Base-by-base conservation (phyloP, 176 grass and related monocot genomes). In the Rhynchospora pubera region DNA sequence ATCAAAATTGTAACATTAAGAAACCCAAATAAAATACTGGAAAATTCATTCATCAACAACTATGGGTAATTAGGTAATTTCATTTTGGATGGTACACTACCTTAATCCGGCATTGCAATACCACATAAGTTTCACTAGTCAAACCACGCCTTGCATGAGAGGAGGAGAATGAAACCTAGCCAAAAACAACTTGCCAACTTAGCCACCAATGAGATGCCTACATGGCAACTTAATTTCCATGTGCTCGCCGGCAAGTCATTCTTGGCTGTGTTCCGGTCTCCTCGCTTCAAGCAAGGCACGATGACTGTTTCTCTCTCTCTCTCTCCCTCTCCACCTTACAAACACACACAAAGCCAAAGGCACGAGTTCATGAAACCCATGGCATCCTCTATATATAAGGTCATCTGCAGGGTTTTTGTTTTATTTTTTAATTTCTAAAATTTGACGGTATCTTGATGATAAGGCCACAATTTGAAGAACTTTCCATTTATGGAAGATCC, bases 191-290 rank as follows among this genome's bases (percentile, higher is more conserved):
- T 78, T 47, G 75, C n/a, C 53, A 52, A 52, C 68, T 75, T 83
- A 86, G 46, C 57, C 64, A 24, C 22, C 84, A 78, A 84, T 22
- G 44, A 70, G 19, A 67, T 9, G 11, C 57, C 7, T 42, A 68
- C 60, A 23, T 60, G 28, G 4, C 50, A 5, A 43, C 71, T 10
- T n/a, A n/a, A n/a, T n/a, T 53, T 80, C 30, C 55, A 47, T 23
- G 3, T 18, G 74, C 69, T 42, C 21, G 53, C 73, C 77, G 91
- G 91, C 91, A 93, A 93, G 91, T 93, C 89, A 93, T 93, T 90
- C 93, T 97, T 93, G 89, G 91, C 91, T 97, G 83, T 89, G 90
- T 86, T 91, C 81, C 26, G 9, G 53, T 91, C 88, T 93, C 83
- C 85, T 85, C 83, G 5, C 83, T 80, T 93, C 93, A 97, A 74